A percentile compares a stretch with the other conserved stretches of the same genome.
phyloP scores from a whole-genome alignment of 208 protist genomes.

The Acanthamoeba quina region DNA sequence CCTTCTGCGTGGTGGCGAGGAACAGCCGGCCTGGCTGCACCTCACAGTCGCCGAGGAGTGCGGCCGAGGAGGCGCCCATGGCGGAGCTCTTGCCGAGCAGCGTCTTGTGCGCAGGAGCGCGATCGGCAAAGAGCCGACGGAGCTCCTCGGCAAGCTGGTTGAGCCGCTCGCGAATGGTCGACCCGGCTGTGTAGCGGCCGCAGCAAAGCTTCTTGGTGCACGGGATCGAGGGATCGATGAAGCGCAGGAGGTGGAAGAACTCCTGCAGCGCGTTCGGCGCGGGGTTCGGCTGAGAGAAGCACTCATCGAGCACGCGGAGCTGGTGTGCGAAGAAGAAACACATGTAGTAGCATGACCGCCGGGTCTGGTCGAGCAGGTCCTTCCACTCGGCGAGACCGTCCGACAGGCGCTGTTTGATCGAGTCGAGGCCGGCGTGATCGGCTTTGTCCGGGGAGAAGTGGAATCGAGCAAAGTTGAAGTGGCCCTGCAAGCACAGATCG shows the following conservation, averaged over 20 bases:
- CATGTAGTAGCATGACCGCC: neutral
- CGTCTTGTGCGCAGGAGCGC: neutral
- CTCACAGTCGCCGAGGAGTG: neutral
- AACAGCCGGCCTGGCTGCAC: constrained; percentile 17
- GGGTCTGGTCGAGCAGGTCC: neutral
- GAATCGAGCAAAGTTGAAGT: neutral
- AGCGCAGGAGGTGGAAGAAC: constrained; percentile 20
- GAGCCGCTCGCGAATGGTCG: neutral
- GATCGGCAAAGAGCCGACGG: neutral
- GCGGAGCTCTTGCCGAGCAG: neutral
- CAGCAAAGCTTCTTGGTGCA: neutral
- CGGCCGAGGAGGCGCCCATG: no score
- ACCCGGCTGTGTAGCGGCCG: neutral
- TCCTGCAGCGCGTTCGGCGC: neutral
- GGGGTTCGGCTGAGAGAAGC: neutral
- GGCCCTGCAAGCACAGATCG: neutral
- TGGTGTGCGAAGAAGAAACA: constrained; percentile 34
- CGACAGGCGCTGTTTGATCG: neutral
- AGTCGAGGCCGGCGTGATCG: neutral
- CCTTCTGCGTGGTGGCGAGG: neutral
- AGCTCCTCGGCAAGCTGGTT: neutral
- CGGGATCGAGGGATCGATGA: constrained; percentile 3
- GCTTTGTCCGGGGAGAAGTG: neutral
- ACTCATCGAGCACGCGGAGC: constrained; percentile 20
- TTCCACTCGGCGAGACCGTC: neutral